phyloP scores from a whole-genome alignment of 768 basidiomycete species.

The Phylloporus sp. region DNA sequence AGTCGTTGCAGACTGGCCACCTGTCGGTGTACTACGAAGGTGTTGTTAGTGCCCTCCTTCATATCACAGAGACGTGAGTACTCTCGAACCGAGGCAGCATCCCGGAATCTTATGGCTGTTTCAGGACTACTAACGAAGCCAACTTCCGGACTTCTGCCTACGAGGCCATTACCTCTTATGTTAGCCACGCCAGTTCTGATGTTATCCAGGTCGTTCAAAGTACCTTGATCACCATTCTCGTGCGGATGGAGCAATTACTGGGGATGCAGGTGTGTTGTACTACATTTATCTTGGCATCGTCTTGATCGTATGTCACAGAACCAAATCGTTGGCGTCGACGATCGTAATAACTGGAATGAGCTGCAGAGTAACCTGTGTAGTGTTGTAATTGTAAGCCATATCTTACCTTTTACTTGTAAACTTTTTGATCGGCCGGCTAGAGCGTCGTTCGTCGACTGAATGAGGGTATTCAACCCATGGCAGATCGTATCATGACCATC shows the following conservation, averaged over 20 bases:
- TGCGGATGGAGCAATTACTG: constrained; percentile 85
- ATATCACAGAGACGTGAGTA: constrained; percentile 79
- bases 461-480: constrained; percentile 77
- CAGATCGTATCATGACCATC: constrained; percentile 94
- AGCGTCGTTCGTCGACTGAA: constrained; percentile 82
- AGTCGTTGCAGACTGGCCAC: constrained; percentile 51
- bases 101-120: constrained; percentile 11
- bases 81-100: background rate
- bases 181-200: constrained; percentile 75
- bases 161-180: constrained; percentile 87
- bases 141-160: constrained; percentile 96
- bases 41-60: constrained; percentile 76
- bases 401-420: background rate
- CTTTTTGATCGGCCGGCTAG: constrained; percentile 37
- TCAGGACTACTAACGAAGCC: constrained; percentile 75
- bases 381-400: constrained; percentile 68
- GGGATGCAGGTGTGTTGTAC: constrained; percentile 63
- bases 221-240: constrained; percentile 75
- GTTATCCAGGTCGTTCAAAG: constrained; percentile 77
- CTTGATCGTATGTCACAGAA: constrained; percentile 43
- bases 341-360: constrained; percentile 98
- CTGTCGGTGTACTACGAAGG: constrained; percentile 88
- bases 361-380: constrained; percentile 93
- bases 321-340: constrained; percentile 92
- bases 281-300: background rate